Percentiles rank a stretch among this genome's conserved stretches.
Conservation (phyloP, 169 alveolate genomes). For the Babesia divergens region DNA sequence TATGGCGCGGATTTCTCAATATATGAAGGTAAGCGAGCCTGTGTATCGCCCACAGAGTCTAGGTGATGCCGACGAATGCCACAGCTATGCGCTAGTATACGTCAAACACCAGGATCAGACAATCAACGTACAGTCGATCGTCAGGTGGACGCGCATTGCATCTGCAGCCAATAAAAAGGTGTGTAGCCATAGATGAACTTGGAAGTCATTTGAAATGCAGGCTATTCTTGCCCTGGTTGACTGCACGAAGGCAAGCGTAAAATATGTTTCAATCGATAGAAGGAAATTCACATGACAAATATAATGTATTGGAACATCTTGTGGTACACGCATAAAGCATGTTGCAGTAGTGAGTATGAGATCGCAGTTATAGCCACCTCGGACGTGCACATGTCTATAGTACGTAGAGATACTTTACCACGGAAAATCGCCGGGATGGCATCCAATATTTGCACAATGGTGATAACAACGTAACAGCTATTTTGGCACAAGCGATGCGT, state of each 20-base stretch:
- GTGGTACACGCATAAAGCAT: too few species aligned
- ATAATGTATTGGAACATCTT: too few species aligned
- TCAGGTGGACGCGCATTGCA: conserved; percentile 39
- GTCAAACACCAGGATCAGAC: conserved; percentile 15
- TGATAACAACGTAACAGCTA: too few species aligned
- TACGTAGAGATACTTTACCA: too few species aligned
- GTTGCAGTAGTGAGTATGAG: too few species aligned
- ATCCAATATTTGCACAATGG: too few species aligned
- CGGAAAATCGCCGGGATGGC: too few species aligned
- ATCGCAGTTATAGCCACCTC: too few species aligned
- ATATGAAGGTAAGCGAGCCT: conserved; percentile 31
- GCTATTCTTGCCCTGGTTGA: conserved; percentile 44
- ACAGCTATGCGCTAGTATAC: conserved; percentile 31
- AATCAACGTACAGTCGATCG: conserved; percentile 8
- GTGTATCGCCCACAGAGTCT: neutral
- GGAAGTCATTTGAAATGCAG: neutral
- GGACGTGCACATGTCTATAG: too few species aligned
- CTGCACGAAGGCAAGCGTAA: conserved; percentile 22
- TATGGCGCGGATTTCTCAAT: conserved; percentile 42
- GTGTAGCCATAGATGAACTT: neutral
- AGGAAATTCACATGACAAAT: conserved; percentile 4
- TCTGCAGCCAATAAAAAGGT: conserved; percentile 42
- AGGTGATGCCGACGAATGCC: conserved; percentile 28
- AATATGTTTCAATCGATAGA: conserved; percentile 28
- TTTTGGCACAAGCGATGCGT: too few species aligned